Evolutionary conservation across 1,284 basidiomycete genomes (phyloP), one percentile per base, ranked within the genome.

Genomic region (Peniophora sp.): DNA sequence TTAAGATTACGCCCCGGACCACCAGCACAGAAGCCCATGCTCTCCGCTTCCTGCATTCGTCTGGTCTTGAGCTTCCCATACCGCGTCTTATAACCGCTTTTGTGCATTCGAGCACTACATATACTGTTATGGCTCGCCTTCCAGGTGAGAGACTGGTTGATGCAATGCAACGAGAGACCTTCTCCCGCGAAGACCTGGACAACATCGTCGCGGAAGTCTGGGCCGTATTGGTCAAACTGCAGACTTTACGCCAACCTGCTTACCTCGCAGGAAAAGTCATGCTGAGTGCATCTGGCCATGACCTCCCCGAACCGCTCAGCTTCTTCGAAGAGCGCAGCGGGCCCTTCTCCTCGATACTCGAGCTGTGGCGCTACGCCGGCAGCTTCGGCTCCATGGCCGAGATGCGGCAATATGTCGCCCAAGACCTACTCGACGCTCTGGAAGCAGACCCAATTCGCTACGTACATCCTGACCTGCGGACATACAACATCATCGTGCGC

Each of bases 81-180:
- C 60, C 60, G 3, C 47, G 32, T 27, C 50, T 60, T 15, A 46
- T 60, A 22, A 52, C 55, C 39, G 52, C 52, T 8, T 55, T 61
- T 45, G 43, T 47, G 3, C 22, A 52, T 39, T 48, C 50, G 41
- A 53, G 52, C 10, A 47, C 20, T n/a, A 54, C 56, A 9, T 62
- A 62, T 52, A 56, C 59, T 2, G 22, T 59, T 24, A 59, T 62
- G 59, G 58, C 57, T 18, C 54, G 51, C 39, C 51, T 60, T n/a
- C 54, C 54, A 6, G 60, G 59, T 8, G 50, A 48, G 17, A 36
- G 32, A 12, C 45, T 60, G 9, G 14, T 53, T 15, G 50, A 57
- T 11, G 20, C 46, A 12, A 22, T 39, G 32, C 32, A 49, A n/a
- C 20, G 54, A n/a, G 15, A 45, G 22, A 23, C 17, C 12, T 32